A percentile compares a stretch with the other conserved stretches of the same genome.
Evolutionary conservation across 768 basidiomycete genomes (phyloP).

Genomic region (Boletus eberwhitei): DNA sequence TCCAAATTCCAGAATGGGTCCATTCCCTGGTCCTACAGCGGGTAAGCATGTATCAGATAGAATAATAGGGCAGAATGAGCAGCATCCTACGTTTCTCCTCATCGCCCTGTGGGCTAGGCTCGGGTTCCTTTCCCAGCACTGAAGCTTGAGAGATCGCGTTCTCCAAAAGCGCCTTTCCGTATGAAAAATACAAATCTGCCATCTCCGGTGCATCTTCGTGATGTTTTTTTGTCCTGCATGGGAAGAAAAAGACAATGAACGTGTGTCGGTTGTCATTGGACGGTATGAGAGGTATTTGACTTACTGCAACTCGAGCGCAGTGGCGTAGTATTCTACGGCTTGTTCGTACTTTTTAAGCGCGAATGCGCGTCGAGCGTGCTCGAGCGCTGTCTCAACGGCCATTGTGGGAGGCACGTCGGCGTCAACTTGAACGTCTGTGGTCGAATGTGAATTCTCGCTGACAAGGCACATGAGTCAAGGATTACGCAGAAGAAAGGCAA

Average conservation of each 20-base stretch:
- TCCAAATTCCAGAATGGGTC: conserved; percentile 75
- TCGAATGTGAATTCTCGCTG: conserved; percentile 13
- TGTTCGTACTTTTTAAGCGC: conserved; percentile 84
- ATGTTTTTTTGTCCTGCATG: conserved; percentile 61
- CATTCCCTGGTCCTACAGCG: conserved; percentile 39
- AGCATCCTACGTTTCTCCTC: conserved; percentile 35
- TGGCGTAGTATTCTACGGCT: conserved; percentile 80
- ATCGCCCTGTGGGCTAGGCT: conserved; percentile 44
- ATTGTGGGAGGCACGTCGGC: conserved; percentile 29
- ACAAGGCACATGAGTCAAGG: not conserved
- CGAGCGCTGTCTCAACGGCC: conserved; percentile 57
- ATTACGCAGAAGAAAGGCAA: not conserved
- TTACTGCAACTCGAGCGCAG: conserved; percentile 79
- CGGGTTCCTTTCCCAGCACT: conserved; percentile 85
- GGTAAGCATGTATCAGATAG: conserved; percentile 2
- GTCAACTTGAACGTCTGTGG: not conserved
- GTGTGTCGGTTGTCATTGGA: conserved; percentile 3
- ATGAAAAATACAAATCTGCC: conserved; percentile 86
- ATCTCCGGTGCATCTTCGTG: conserved; percentile 81
- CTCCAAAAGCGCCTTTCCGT: conserved; percentile 91
- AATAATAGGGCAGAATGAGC: not conserved
- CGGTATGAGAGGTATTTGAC: conserved; percentile 33
- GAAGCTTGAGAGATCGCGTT: conserved; percentile 83
- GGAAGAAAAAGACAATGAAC: not conserved
- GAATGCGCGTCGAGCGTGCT: conserved; percentile 84